phyloP scores from a whole-genome alignment of 441 rosid genomes.

The Euphorbia schlechtendalii region DNA sequence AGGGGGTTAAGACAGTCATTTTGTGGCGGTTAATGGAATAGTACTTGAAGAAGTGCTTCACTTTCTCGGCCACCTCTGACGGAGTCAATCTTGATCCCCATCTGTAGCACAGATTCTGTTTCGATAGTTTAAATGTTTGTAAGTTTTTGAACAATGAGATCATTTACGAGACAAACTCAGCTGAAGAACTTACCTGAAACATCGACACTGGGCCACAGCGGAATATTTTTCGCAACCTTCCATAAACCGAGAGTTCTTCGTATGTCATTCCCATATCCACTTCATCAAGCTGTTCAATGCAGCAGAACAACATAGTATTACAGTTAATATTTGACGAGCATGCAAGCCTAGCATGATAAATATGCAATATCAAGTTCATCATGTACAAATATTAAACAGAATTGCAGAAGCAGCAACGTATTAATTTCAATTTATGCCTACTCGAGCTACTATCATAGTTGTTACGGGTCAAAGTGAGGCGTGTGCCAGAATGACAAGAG shows the following conservation, averaged over 20 bases:
- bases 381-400: background rate
- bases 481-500: no score
- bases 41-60: constrained; percentile 88
- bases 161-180: background rate
- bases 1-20: constrained; percentile 89
- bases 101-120: constrained; percentile 87
- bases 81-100: constrained; percentile 81
- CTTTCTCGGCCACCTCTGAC: constrained; percentile 52
- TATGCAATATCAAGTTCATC: background rate
- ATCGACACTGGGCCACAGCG: constrained; percentile 94
- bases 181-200: constrained; percentile 49
- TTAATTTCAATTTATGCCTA: no score
- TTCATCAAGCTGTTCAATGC: constrained; percentile 76
- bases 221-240: constrained; percentile 82
- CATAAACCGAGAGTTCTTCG: constrained; percentile 89
- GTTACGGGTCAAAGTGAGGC: no score
- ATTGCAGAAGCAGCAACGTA: no score
- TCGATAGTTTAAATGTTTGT: background rate
- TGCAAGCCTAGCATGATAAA: background rate
- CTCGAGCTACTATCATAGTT: no score
- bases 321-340: background rate
- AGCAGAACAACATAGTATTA: constrained; percentile 10
- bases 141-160: constrained; percentile 7
- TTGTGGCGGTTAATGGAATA: constrained; percentile 95
- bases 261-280: constrained; percentile 99